Evolutionary conservation across 148 eudicot genomes (phyloP).

Genomic region (Oxyria digyna): DNA sequence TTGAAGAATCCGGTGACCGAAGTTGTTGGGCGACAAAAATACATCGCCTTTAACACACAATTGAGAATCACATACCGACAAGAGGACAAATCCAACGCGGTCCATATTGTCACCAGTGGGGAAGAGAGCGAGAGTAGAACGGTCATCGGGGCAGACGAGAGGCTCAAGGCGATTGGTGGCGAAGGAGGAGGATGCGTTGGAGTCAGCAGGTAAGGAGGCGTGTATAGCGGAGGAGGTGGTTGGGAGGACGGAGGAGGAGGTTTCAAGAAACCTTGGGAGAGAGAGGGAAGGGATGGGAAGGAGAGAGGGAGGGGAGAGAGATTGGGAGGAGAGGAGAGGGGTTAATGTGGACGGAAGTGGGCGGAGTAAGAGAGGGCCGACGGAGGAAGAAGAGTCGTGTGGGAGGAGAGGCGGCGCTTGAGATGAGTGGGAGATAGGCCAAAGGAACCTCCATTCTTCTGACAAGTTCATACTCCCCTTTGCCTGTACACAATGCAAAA

Average conservation of each 20-base stretch:
- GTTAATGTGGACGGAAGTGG: not conserved
- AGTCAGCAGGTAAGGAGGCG: not conserved
- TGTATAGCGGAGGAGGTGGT: constrained; percentile 11
- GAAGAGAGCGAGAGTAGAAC: constrained; percentile 17
- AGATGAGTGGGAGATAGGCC: constrained; percentile 23
- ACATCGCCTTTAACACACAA: constrained; percentile 17
- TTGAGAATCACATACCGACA: constrained; percentile 17
- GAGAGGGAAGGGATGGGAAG: constrained; percentile 48
- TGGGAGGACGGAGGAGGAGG: constrained; percentile 18
- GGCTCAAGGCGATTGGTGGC: not conserved
- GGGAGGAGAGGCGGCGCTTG: constrained; percentile 28
- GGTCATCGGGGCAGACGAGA: not conserved
- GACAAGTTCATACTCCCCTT: constrained; percentile 31
- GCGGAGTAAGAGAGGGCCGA: constrained; percentile 12
- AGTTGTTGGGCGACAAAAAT: constrained; percentile 14
- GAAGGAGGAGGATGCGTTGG: not conserved
- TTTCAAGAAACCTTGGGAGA: constrained; percentile 32
- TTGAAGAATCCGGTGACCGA: constrained; percentile 31
- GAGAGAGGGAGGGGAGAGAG: constrained; percentile 12
- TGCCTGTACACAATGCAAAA: too few relatives aligned
- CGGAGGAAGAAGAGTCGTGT: constrained; percentile 9
- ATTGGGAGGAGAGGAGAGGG: constrained; percentile 9
- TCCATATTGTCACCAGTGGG: not conserved
- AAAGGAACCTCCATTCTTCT: constrained; percentile 36
- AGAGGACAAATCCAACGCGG: not conserved